Conservation (phyloP, 345 rosid genomes). For the Dovyalis caffra region DNA sequence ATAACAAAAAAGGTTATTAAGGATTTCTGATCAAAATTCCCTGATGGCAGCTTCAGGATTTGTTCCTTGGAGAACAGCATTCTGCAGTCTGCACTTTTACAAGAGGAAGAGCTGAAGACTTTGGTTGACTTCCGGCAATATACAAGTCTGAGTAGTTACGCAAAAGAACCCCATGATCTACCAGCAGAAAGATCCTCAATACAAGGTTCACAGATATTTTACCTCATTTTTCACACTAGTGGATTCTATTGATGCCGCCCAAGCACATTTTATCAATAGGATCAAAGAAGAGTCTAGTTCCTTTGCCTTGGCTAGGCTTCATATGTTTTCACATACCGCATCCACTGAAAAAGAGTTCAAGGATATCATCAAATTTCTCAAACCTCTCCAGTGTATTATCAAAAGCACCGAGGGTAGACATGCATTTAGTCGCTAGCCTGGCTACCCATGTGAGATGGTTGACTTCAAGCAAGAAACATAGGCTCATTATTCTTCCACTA, state of each 20-base stretch:
- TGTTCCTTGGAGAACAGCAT: too few species aligned
- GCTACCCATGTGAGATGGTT: conserved; percentile 31
- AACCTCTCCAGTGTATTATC: conserved; percentile 72
- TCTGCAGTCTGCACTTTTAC: too few species aligned
- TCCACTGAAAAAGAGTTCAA: conserved; percentile 76
- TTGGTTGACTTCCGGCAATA: too few species aligned
- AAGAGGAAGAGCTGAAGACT: too few species aligned
- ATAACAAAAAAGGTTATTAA: too few species aligned
- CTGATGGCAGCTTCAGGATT: too few species aligned
- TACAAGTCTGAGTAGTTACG: too few species aligned
- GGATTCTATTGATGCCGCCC: conserved; percentile 90
- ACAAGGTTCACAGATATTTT: conserved; percentile 3
- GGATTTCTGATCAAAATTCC: too few species aligned
- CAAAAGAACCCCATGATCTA: background rate
- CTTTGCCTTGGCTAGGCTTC: conserved; percentile 80
- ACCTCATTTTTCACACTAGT: conserved; percentile 78
- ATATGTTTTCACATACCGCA: conserved; percentile 79
- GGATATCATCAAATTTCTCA: conserved; percentile 81
- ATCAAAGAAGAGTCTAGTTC: conserved; percentile 88
- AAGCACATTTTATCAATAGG: conserved; percentile 75
- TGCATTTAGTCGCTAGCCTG: conserved; percentile 80
- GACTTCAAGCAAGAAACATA: background rate
- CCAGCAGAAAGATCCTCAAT: background rate
- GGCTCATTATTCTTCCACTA: background rate
- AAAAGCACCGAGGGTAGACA: conserved; percentile 77